Percentiles rank a stretch among this genome's conserved stretches.
phyloP scores from a whole-genome alignment of 345 rosid genomes.

The Firmiana major region DNA sequence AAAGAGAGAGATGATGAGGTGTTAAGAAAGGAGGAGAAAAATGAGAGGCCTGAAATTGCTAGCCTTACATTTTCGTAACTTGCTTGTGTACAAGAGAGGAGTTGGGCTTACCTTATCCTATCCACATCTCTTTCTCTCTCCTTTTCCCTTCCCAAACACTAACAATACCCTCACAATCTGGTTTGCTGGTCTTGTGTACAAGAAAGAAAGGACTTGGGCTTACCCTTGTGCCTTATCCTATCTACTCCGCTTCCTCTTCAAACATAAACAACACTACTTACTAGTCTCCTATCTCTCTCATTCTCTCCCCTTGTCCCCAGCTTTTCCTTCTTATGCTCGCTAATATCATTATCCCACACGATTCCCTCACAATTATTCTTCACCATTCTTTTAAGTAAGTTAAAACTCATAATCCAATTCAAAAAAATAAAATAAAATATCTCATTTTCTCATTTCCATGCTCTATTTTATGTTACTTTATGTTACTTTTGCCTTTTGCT shows the following conservation, averaged over 20 bases:
- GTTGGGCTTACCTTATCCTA: slow-evolving; percentile 48
- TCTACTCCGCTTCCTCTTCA: slow-evolving; percentile 1
- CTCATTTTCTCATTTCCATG: background rate
- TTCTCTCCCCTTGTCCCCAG: slow-evolving; percentile 22
- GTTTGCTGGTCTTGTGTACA: slow-evolving; percentile 26
- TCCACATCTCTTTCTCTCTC: slow-evolving; percentile 28
- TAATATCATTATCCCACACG: background rate
- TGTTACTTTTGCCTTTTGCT: background rate
- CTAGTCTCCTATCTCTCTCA: background rate
- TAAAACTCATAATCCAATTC: background rate
- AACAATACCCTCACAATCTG: slow-evolving; percentile 29
- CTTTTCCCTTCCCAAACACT: background rate
- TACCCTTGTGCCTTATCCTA: slow-evolving; percentile 51
- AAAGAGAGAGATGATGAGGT: slow-evolving; percentile 17
- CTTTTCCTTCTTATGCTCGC: background rate
- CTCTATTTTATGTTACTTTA: background rate
- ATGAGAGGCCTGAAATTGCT: slow-evolving; percentile 63
- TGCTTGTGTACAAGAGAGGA: slow-evolving; percentile 25
- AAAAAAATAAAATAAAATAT: background rate
- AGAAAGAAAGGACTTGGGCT: slow-evolving; percentile 22
- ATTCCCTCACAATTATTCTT: no score
- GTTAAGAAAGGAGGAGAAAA: slow-evolving; percentile 17
- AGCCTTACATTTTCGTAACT: slow-evolving; percentile 31
- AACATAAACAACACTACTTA: background rate
- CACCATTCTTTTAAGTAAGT: background rate